Conservation (phyloP, 164 flowering plant genomes). For the Aristolochia californica region DNA sequence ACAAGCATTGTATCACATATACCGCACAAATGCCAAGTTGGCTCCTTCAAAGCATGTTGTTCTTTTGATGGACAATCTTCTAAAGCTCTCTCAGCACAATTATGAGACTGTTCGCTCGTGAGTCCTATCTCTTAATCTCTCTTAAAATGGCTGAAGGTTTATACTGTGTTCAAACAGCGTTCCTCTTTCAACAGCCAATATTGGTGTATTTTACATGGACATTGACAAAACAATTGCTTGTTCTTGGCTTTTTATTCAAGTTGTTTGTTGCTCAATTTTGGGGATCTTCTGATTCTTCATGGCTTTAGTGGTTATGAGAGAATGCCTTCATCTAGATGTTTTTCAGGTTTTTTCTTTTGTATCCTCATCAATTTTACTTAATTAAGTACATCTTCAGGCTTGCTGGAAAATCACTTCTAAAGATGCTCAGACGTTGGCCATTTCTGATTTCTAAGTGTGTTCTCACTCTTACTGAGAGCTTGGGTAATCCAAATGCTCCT, state of each 20-base stretch:
- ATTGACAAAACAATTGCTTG: too few relatives aligned
- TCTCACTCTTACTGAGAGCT: slow-evolving; percentile 50
- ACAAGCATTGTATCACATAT: slow-evolving; percentile 85
- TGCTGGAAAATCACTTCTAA: slow-evolving; percentile 84
- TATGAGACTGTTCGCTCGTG: slow-evolving; percentile 92
- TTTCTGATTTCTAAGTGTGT: slow-evolving; percentile 71
- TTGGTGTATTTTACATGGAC: too few relatives aligned
- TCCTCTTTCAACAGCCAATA: too few relatives aligned
- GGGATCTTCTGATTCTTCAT: not conserved
- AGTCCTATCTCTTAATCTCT: slow-evolving; percentile 21
- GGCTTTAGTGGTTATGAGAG: not conserved
- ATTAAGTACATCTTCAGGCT: slow-evolving; percentile 34
- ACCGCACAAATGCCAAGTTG: slow-evolving; percentile 40
- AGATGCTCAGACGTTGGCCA: slow-evolving; percentile 89
- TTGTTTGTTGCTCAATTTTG: too few relatives aligned
- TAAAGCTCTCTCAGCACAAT: slow-evolving; percentile 66
- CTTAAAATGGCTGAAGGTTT: not conserved
- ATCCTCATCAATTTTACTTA: not conserved
- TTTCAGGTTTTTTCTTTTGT: too few relatives aligned
- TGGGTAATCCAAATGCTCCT: slow-evolving; percentile 45
- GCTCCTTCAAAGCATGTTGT: slow-evolving; percentile 55
- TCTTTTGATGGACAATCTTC: slow-evolving; percentile 73
- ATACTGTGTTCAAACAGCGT: too few relatives aligned
- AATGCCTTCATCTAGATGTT: not conserved
- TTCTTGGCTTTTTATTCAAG: too few relatives aligned